Percentiles rank a stretch among this genome's conserved stretches.
Conservation (phyloP, 345 rosid species). For the Draba incana region DNA sequence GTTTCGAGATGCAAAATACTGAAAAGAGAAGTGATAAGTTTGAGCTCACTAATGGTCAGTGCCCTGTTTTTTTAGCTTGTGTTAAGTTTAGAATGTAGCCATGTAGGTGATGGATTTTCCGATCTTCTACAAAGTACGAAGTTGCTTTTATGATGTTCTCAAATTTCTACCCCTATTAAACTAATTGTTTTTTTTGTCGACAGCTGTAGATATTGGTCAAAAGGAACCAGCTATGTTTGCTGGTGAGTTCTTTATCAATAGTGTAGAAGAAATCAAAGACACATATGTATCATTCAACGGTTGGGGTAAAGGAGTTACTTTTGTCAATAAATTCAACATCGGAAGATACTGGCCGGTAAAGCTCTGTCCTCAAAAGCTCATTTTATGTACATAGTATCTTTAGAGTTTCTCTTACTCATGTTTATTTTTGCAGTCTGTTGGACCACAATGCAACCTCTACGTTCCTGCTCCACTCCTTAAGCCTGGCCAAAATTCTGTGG, state of each 20-base stretch:
- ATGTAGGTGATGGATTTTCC: conserved; percentile 2
- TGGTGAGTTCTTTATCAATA: conserved; percentile 59
- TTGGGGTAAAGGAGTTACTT: conserved; percentile 89
- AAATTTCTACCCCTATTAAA: conserved; percentile 2
- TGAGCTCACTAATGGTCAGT: conserved; percentile 47
- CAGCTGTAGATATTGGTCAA: conserved; percentile 50
- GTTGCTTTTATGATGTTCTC: background rate
- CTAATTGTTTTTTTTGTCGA: background rate
- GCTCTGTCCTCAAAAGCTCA: conserved; percentile 4
- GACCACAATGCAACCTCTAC: conserved; percentile 89
- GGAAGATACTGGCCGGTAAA: conserved; percentile 97
- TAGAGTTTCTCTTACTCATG: conserved; percentile 11
- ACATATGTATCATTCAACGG: conserved; percentile 77
- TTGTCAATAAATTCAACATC: conserved; percentile 73
- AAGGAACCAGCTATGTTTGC: conserved; percentile 70
- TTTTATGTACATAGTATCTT: background rate
- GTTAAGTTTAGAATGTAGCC: background rate
- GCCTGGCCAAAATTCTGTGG: conserved; percentile 68
- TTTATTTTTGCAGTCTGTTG: conserved; percentile 55
- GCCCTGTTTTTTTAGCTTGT: background rate
- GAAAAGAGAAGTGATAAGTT: conserved; percentile 34
- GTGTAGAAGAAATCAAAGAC: conserved; percentile 56
- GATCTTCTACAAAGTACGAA: background rate
- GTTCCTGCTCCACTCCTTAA: conserved; percentile 77
- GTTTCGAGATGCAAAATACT: conserved; percentile 43